A percentile compares a stretch with the other conserved stretches of the same genome.
Conservation (phyloP, 116 monocot species). For the Posidonia oceanica region DNA sequence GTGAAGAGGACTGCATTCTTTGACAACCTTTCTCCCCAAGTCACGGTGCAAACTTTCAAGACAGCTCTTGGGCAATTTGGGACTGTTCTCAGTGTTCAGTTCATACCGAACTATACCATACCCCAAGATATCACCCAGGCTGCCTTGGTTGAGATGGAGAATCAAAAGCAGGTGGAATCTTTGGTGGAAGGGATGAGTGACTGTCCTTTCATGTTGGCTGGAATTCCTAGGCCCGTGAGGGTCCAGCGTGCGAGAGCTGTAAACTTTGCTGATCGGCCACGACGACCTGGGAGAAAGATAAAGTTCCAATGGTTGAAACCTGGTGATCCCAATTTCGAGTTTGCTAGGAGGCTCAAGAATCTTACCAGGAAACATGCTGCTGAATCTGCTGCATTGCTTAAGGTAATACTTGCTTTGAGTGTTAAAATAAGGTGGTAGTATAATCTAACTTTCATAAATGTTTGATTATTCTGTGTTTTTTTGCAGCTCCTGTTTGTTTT, state of each 20-base stretch:
- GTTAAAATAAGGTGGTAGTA: too few relatives aligned
- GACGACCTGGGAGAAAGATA: slow-evolving; percentile 47
- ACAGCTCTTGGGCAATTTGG: slow-evolving; percentile 66
- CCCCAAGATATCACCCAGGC: slow-evolving; percentile 43
- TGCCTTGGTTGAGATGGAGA: slow-evolving; percentile 81
- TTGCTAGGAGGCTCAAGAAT: slow-evolving; percentile 34
- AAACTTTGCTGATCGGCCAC: slow-evolving; percentile 69
- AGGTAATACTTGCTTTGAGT: slow-evolving; percentile 26
- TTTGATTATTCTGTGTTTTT: too few relatives aligned
- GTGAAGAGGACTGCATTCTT: slow-evolving; percentile 71
- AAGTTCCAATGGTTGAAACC: slow-evolving; percentile 38
- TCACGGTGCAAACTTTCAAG: slow-evolving; percentile 39
- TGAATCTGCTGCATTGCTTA: slow-evolving; percentile 42
- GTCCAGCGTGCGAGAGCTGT: slow-evolving; percentile 37
- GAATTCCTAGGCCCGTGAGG: slow-evolving; percentile 67
- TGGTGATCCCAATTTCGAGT: slow-evolving; percentile 32
- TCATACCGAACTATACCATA: slow-evolving; percentile 48
- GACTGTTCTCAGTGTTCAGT: slow-evolving; percentile 33
- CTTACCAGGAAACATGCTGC: slow-evolving; percentile 34
- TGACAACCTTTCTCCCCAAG: slow-evolving; percentile 56
- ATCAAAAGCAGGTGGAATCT: slow-evolving; percentile 22
- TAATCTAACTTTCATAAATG: too few relatives aligned
- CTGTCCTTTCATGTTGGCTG: slow-evolving; percentile 76
- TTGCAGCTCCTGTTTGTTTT: too few relatives aligned
- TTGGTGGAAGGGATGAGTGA: slow-evolving; percentile 29